Percentiles rank a stretch among this genome's conserved stretches.
These are phyloP conservation scores for Psidium guajava DNA, from an alignment of 345 rosid genomes.

Conservation along the genomic window DNA sequence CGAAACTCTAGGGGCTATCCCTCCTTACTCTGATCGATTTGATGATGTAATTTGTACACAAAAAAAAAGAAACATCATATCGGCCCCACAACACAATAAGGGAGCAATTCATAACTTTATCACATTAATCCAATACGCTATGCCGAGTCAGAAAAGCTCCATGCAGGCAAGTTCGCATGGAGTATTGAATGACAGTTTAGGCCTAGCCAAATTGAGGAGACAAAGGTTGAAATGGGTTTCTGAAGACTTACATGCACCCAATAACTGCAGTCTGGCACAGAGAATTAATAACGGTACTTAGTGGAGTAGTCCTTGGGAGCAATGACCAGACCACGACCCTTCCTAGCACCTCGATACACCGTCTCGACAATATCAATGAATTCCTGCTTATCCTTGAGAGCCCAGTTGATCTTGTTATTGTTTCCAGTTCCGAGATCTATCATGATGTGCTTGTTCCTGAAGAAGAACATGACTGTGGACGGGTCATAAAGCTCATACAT, in stretches of 20 bases:
- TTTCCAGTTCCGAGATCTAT: conserved; percentile 95
- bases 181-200: background rate
- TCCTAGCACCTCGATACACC: conserved; percentile 81
- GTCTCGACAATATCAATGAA: conserved; percentile 87
- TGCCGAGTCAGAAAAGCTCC: background rate
- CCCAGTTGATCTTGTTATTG: conserved; percentile 98
- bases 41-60: background rate
- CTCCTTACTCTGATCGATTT: background rate
- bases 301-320: conserved; percentile 98
- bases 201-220: background rate
- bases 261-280: background rate
- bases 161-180: background rate
- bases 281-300: conserved; percentile 69
- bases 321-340: conserved; percentile 92
- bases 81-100: background rate
- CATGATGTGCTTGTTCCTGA: conserved; percentile 93
- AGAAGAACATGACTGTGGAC: conserved; percentile 88
- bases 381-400: conserved; percentile 97
- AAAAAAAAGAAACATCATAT: background rate
- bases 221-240: background rate
- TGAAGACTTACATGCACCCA: background rate
- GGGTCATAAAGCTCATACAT: conserved; percentile 95
- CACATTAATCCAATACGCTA: background rate
- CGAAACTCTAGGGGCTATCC: background rate
- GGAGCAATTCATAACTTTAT: background rate